Base-by-base conservation (phyloP, 805 yeast species). In the Saturnispora halmiae region DNA sequence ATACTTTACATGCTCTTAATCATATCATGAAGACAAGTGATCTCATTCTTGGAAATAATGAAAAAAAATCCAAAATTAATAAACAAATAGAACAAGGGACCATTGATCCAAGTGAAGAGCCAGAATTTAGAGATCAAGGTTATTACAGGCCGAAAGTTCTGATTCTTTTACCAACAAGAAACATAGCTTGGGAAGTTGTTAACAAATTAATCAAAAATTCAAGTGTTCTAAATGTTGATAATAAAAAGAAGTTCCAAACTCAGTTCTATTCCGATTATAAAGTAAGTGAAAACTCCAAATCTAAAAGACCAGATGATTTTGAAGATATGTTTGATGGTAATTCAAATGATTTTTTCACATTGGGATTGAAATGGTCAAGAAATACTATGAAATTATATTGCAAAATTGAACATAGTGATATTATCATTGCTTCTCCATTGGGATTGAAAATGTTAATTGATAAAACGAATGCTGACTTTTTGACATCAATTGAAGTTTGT, bases 101-200 rank as follows among this genome's bases (percentile, higher is more conserved):
- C 28, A 6, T 42, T 3, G n/a, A 20, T 11, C 54, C 53, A 4
- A 51, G 48, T 13, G 49, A 53, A 19, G 78, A 72, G 45, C 73
- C 73, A 10, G 94, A 85, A 51, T 69, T 72, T 48, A 66, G 94
- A 42, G 98, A 92, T 58, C 97, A 92, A 60, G 97, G 98, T 22
- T 92, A 86, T 58, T 88, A 96, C 0, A 71, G 97, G 46, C 95
- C 98, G 1, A 88, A 87, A 53, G 87, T 82, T 2, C 63, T 92
- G 42, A 75, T 90, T 4, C 60, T 92, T 20, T 64, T 85, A 31
- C 97, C 98, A 10, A 85, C 95, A 0, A 72, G 96, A 53, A 73
- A 86, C 49, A 64, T 80, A 8, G 86, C 92, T 21, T 79, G 75
- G 55, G 75, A 78, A 44, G 67, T 86, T 14, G 77, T 88, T 16